A percentile compares a stretch with the other conserved stretches of the same genome.
These are phyloP conservation scores for Cardamine occulta DNA, from an alignment of 345 rosid species.

Conservation along the genomic window DNA sequence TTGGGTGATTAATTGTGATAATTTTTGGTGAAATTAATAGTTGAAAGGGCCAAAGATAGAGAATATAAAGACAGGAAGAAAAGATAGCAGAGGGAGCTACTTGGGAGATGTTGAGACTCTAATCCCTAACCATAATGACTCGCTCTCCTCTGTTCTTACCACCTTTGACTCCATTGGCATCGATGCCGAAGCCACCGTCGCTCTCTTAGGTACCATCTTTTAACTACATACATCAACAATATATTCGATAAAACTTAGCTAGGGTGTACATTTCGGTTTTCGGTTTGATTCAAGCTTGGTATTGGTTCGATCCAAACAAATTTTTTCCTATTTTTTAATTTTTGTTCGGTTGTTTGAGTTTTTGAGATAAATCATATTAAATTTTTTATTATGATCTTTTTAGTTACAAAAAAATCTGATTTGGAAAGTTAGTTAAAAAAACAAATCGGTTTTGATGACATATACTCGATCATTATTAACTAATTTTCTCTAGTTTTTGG, in stretches of 20 bases:
- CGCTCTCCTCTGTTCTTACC: constrained; percentile 61
- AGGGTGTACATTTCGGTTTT: too few relatives aligned
- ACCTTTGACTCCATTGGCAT: constrained; percentile 64
- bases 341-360: too few relatives aligned
- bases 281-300: too few relatives aligned
- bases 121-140: constrained; percentile 77
- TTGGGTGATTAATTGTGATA: background rate
- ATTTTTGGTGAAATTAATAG: constrained; percentile 39
- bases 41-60: constrained; percentile 82
- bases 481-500: background rate
- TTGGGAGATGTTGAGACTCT: constrained; percentile 43
- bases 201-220: constrained; percentile 59
- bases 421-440: background rate
- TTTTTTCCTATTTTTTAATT: too few relatives aligned
- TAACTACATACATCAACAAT: background rate
- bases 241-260: background rate
- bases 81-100: constrained; percentile 68
- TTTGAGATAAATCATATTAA: background rate
- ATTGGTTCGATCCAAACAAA: background rate
- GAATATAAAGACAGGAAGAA: constrained; percentile 71
- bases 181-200: constrained; percentile 70
- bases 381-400: too few relatives aligned
- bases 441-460: background rate
- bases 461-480: background rate
- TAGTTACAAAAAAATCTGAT: background rate